Base-by-base conservation (phyloP, 805 yeast species). In the Yarrowia sp. region DNA sequence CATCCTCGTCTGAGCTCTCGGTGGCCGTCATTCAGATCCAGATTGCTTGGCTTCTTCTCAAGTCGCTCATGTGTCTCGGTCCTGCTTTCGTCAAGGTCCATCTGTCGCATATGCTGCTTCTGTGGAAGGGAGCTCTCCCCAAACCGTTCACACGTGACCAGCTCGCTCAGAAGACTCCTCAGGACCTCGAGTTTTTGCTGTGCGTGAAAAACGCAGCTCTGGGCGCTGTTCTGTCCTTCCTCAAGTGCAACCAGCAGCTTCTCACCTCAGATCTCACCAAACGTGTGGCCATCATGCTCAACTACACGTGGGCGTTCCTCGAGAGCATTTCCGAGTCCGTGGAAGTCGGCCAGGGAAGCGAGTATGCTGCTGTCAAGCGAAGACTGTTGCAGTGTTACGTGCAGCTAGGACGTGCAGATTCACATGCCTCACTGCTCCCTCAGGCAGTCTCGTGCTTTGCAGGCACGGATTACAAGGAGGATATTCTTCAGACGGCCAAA, bases 1-100 rank as follows among this genome's bases (percentile, higher is more conserved):
- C 85, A 0, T 77, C 83, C 40, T 77, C 82, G 45, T 74, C 83
- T n/a, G 83, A 82, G 70, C 59, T 73, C 22, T 71, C 72, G 22
- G 77, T 52, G 67, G 81, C 70, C 74, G 79, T 75, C 74, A 78
- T 72, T 75, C 82, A 72, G 74, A 80, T 46, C 63, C 84, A 59
- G 75, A 84, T 52, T 77, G 91, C 83, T 49, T 90, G 95, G 94
- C 82, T 85, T 15, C 73, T 88, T 32, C 73, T 90, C 26, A 80
- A 82, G 70, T 94, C 94, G 2, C 76, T 89, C 4, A 85, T 89
- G 82, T 84, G 87, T 63, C 84, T 85, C 0, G 89, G 89, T 45
- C 82, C 83, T 15, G 78, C 81, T 32, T 84, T 85, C 69, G 79
- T 90, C 45, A 79, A 82, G 64, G 80, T 86, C 69, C 88, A 88